A percentile compares a stretch with the other conserved stretches of the same genome.
phyloP scores from a whole-genome alignment of 257 asterid genomes.

The Solanum medicagineum region DNA sequence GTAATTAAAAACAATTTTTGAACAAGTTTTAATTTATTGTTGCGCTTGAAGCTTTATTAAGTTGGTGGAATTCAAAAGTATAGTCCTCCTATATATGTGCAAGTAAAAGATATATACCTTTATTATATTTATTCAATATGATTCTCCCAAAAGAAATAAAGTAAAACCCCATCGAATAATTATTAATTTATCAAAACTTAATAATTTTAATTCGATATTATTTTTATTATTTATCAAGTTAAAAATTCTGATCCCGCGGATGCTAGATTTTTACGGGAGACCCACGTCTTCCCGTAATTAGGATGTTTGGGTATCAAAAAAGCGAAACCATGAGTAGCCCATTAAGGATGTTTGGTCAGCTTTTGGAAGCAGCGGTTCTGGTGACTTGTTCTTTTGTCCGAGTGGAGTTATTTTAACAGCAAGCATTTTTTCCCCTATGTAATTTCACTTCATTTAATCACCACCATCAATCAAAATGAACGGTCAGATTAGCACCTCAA shows the following conservation, averaged over 20 bases:
- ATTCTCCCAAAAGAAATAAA: neutral
- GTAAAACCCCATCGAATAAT: neutral
- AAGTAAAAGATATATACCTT: neutral
- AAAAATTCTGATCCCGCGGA: neutral
- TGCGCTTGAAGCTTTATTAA: neutral
- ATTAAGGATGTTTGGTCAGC: conserved; percentile 15
- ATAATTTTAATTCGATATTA: neutral
- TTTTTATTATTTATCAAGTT: no score
- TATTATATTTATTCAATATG: neutral
- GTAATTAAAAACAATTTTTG: neutral
- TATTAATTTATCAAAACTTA: neutral
- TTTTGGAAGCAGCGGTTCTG: conserved; percentile 33
- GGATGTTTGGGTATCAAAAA: neutral
- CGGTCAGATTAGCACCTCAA: neutral
- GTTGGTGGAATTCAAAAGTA: neutral
- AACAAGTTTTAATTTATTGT: neutral
- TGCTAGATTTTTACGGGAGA: no score
- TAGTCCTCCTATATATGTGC: neutral
- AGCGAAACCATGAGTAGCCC: neutral
- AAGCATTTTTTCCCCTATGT: neutral
- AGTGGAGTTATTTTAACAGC: conserved; percentile 11
- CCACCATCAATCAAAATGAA: conserved; percentile 39
- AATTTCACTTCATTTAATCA: conserved; percentile 28
- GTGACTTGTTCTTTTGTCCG: conserved; percentile 21
- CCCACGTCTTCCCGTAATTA: neutral